Percentiles rank a stretch among this genome's conserved stretches.
Conservation (phyloP, 495 filamentous ascomycete species). For the Aspergillus affinis region DNA sequence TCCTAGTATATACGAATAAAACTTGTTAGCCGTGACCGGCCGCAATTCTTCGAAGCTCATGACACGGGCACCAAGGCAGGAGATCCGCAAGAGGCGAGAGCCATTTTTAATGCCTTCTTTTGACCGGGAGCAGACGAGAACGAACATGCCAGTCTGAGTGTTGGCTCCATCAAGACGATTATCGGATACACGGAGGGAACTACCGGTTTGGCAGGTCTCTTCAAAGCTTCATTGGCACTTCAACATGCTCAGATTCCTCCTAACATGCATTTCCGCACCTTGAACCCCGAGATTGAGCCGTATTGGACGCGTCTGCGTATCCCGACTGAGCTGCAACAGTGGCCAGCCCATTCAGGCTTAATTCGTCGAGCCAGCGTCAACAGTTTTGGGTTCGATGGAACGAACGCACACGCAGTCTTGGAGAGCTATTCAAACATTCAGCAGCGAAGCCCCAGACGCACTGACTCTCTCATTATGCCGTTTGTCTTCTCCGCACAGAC, state of each 20-base stretch:
- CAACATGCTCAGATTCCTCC: constrained; percentile 52
- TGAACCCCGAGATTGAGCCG: constrained; percentile 44
- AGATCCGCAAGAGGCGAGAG: background rate
- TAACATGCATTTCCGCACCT: constrained; percentile 52
- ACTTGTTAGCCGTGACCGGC: too few relatives aligned
- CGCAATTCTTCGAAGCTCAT: constrained; percentile 5
- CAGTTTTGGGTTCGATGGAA: constrained; percentile 62
- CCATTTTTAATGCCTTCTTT: constrained; percentile 21
- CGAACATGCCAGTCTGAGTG: background rate
- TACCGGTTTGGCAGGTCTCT: constrained; percentile 54
- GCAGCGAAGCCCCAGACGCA: too few relatives aligned
- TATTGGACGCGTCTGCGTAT: constrained; percentile 4
- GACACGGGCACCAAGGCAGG: constrained; percentile 1
- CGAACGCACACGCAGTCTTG: constrained; percentile 62
- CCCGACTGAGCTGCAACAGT: constrained; percentile 17
- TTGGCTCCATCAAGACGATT: constrained; percentile 52
- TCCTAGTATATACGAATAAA: too few relatives aligned
- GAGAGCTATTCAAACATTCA: too few relatives aligned
- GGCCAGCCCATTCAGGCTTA: constrained; percentile 13
- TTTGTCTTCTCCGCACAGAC: constrained; percentile 31
- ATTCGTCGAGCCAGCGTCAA: constrained; percentile 37
- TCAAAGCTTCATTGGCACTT: constrained; percentile 42
- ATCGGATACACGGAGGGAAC: constrained; percentile 55
- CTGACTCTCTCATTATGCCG: too few relatives aligned
- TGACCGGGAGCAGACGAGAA: background rate